These are phyloP conservation scores for Halophytophthora batemanensis DNA, from an alignment of 352 stramenopile genomes.

Conservation along the genomic window DNA sequence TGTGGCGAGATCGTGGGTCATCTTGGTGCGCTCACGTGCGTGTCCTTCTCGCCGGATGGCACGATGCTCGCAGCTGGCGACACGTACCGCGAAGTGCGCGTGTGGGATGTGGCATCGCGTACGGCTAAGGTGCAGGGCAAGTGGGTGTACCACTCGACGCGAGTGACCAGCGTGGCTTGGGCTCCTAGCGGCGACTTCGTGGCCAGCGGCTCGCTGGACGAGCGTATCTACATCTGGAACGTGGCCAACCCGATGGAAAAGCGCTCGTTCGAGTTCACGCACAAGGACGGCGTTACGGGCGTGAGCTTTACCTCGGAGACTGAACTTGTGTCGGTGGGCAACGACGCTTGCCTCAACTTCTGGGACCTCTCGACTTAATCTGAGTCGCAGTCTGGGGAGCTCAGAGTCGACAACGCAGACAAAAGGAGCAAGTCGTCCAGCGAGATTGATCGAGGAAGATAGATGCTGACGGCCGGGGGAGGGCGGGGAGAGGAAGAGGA, in stretches of 20 bases:
- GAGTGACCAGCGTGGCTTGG: slow-evolving; percentile 93
- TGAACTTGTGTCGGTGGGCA: slow-evolving; percentile 74
- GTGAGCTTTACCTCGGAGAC: slow-evolving; percentile 72
- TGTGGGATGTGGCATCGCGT: slow-evolving; percentile 84
- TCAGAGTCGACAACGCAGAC: too few relatives aligned
- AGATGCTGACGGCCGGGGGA: too few relatives aligned
- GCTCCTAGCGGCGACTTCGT: slow-evolving; percentile 89
- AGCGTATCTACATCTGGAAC: slow-evolving; percentile 97
- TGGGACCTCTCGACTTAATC: slow-evolving; percentile 56
- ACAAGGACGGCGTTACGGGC: slow-evolving; percentile 79
- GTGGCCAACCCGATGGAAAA: slow-evolving; percentile 71
- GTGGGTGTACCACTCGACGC: slow-evolving; percentile 97
- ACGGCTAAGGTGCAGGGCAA: slow-evolving; percentile 85
- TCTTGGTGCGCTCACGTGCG: slow-evolving; percentile 64
- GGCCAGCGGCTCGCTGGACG: slow-evolving; percentile 91
- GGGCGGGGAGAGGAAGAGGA: too few relatives aligned
- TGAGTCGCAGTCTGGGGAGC: background rate
- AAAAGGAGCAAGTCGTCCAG: too few relatives aligned
- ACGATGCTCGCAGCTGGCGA: slow-evolving; percentile 83
- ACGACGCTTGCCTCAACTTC: slow-evolving; percentile 79
- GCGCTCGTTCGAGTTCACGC: slow-evolving; percentile 68
- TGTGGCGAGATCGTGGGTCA: slow-evolving; percentile 66
- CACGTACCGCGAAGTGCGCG: slow-evolving; percentile 86
- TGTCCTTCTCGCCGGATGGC: slow-evolving; percentile 87
- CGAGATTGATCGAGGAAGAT: too few relatives aligned